Evolutionary conservation across 352 stramenopile genomes (phyloP).

Genomic region (Globisporangium apiculatum): DNA sequence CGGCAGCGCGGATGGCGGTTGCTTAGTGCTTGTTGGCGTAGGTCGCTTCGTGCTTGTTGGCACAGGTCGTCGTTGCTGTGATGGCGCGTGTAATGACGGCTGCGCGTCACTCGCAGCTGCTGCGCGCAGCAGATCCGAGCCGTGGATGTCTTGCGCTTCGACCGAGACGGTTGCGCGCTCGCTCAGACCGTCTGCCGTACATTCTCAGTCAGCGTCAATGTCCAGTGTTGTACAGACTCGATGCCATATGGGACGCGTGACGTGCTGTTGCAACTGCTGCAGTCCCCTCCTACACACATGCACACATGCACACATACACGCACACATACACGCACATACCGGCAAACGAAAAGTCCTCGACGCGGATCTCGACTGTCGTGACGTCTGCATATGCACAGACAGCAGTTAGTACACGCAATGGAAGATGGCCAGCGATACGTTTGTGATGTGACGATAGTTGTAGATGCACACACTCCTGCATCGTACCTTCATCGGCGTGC

Average conservation of each 20-base stretch:
- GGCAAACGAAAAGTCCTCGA: conserved; percentile 63
- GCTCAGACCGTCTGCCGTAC: conserved; percentile 26
- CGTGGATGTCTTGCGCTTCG: conserved; percentile 49
- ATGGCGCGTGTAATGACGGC: neutral
- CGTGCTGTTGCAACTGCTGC: neutral
- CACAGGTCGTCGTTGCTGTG: neutral
- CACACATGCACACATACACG: neutral
- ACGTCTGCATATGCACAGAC: neutral
- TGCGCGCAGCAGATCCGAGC: conserved; percentile 25
- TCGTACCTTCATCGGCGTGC: conserved; percentile 7
- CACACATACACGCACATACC: conserved; percentile 18
- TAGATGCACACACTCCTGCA: neutral
- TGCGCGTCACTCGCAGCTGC: neutral
- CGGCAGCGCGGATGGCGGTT: no score
- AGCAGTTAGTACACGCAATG: neutral
- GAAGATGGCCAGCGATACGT: no score
- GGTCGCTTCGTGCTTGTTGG: neutral
- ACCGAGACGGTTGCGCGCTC: conserved; percentile 40
- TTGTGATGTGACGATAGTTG: neutral
- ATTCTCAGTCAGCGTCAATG: neutral
- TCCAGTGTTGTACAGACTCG: neutral
- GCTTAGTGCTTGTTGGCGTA: no score
- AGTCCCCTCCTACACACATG: neutral
- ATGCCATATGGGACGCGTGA: neutral
- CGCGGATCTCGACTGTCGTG: conserved; percentile 45